A percentile compares a stretch with the other conserved stretches of the same genome.
phyloP scores from a whole-genome alignment of 345 rosid genomes.

The Camelina sativa region DNA sequence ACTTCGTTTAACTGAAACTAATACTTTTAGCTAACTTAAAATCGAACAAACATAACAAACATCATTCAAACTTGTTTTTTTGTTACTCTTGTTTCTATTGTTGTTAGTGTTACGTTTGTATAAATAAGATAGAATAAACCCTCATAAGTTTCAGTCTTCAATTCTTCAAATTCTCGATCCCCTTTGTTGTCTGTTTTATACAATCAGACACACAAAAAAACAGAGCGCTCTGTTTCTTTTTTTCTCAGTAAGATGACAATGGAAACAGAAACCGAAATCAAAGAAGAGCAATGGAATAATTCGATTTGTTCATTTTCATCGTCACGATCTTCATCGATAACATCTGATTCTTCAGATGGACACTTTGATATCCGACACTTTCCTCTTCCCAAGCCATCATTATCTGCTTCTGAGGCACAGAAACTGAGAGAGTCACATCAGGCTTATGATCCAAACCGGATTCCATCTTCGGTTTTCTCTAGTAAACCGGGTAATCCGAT shows the following conservation, averaged over 20 bases:
- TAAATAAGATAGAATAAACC: neutral
- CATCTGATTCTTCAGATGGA: conserved; percentile 45
- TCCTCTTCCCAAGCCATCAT: conserved; percentile 40
- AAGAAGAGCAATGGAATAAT: conserved; percentile 20
- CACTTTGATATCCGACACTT: conserved; percentile 33
- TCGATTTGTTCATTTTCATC: conserved; percentile 35
- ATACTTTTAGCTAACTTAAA: conserved; percentile 22
- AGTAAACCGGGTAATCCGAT: conserved; percentile 47
- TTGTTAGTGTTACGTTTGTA: neutral
- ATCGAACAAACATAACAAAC: conserved; percentile 7
- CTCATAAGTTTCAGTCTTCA: neutral
- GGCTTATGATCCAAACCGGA: conserved; percentile 59
- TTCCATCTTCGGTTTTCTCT: conserved; percentile 68
- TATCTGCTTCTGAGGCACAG: conserved; percentile 41
- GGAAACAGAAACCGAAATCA: conserved; percentile 27
- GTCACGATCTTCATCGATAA: conserved; percentile 38
- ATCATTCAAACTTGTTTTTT: neutral
- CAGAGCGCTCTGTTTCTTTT: conserved; percentile 18
- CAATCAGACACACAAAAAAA: neutral
- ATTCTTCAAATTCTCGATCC: neutral
- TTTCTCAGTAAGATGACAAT: neutral
- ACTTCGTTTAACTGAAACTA: conserved; percentile 9
- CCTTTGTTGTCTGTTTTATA: neutral
- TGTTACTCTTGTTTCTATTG: conserved; percentile 15
- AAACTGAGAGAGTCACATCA: conserved; percentile 36